Conservation (phyloP, 805 yeast genomes). For the Yamadazyma ubonensis region DNA sequence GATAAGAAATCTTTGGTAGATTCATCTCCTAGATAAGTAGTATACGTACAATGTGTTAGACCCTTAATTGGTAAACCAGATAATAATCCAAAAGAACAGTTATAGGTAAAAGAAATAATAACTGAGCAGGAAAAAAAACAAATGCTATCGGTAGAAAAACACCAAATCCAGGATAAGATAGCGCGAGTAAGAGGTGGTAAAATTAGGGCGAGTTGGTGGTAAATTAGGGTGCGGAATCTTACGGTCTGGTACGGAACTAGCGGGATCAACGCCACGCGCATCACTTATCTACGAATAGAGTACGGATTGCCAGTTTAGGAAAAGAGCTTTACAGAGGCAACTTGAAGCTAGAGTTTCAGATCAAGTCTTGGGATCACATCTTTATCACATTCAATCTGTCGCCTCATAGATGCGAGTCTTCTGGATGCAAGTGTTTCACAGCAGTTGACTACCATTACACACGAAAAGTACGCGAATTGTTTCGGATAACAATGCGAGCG, state of each 20-base stretch:
- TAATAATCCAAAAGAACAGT: conserved; percentile 9
- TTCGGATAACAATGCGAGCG: conserved; percentile 7
- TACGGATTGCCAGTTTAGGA: too few species aligned
- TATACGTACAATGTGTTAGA: conserved; percentile 7
- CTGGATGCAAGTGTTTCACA: neutral
- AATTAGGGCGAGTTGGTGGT: conserved; percentile 1
- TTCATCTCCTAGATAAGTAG: too few species aligned
- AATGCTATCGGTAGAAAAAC: conserved; percentile 3
- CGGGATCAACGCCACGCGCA: too few species aligned
- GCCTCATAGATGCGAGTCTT: too few species aligned
- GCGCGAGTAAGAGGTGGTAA: neutral
- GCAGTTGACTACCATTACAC: conserved; percentile 6
- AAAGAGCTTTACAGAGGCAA: too few species aligned
- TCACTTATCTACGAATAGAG: too few species aligned
- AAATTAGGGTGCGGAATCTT: too few species aligned
- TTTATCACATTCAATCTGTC: neutral
- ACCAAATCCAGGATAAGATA: neutral
- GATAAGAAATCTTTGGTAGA: too few species aligned
- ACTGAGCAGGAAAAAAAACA: conserved; percentile 4
- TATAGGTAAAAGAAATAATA: conserved; percentile 4
- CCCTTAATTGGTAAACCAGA: conserved; percentile 5
- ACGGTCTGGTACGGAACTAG: too few species aligned
- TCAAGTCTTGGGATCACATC: too few species aligned
- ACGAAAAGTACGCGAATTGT: conserved; percentile 9
- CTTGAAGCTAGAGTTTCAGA: too few species aligned